These are phyloP conservation scores for Coccomyxa subellipsoidea DNA, from an alignment of 163 green algal genomes.

Conservation along the genomic window DNA sequence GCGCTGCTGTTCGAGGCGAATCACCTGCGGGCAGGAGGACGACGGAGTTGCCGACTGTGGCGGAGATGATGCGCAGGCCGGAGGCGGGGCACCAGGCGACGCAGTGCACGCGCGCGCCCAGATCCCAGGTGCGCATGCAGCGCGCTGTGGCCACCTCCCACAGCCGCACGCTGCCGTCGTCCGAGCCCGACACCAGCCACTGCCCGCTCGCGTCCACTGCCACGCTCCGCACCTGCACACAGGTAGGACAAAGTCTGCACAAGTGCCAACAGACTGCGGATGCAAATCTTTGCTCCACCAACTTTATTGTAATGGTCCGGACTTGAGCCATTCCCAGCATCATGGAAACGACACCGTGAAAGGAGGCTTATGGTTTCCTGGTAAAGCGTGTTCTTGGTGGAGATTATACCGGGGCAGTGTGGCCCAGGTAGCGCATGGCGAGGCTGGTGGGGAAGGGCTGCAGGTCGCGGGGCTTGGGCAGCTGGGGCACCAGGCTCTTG, in stretches of 20 bases:
- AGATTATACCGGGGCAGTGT: constrained; percentile 69
- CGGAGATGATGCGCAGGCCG: constrained; percentile 44
- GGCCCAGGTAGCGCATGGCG: constrained; percentile 69
- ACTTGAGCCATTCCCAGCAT: too few species aligned
- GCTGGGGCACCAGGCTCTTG: constrained; percentile 83
- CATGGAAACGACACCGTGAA: too few species aligned
- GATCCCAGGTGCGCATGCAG: constrained; percentile 53
- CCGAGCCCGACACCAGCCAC: constrained; percentile 77
- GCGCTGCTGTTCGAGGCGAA: too few species aligned
- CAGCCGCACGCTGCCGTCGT: constrained; percentile 69
- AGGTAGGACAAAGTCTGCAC: background rate
- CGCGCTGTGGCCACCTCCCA: constrained; percentile 80
- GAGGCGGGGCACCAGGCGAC: constrained; percentile 80
- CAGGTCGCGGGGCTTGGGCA: constrained; percentile 92
- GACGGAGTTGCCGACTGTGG: constrained; percentile 46
- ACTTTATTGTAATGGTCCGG: too few species aligned
- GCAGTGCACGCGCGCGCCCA: constrained; percentile 52
- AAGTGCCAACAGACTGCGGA: background rate
- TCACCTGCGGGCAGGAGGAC: constrained; percentile 56
- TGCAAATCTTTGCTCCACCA: too few species aligned
- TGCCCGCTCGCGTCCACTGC: constrained; percentile 70
- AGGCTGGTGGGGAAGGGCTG: constrained; percentile 89
- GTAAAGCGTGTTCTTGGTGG: too few species aligned
- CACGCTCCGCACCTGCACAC: constrained; percentile 57
- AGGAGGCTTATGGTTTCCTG: too few species aligned